Base-by-base conservation (phyloP, 2,329 filamentous ascomycete species). In the Pseudocercospora musae region DNA sequence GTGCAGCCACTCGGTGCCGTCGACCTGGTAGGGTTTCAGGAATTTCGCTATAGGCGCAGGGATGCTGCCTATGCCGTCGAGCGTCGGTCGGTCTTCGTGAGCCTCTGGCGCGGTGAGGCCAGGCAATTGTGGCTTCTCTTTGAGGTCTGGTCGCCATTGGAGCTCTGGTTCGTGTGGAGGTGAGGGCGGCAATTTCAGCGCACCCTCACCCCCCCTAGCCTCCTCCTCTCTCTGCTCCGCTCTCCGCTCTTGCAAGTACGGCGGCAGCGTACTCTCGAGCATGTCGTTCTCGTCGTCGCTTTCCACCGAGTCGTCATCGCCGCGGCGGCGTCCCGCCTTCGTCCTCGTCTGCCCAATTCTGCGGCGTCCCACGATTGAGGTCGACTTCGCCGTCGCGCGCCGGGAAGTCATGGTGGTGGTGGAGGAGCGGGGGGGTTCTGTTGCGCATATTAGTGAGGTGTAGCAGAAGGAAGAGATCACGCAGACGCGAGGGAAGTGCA, bases 31-130 rank as follows among this genome's bases (percentile, higher is more conserved):
- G 66, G 93, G 90, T 63, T 95, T 87, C 54, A 99, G 80, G 78
- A 95, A 97, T 73, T 95, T 93, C 0, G 94, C 93, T 58, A 98
- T 91, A 0, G 92, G 86, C 0, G 91, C 92, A 0, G 95, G 95
- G 42, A 99, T 92, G 3, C 92, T 73, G 0, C 93, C 94, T 0
- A 86, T 84, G 0, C 93, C 96, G 68, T 88, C 87, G 13, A 98
- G 81, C 50, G 37, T 40, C 37, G 85, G 80, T 53, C 96, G 88
- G 66, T 96, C 91, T 69, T 88, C 81, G 75, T 95, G 93, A 0
- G 82, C 80, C 13, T 63, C 58, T 33, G 85, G 89, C 0, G 90
- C 88, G 57, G 85, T 87, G 57, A 89, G 78, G 2, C 70, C 83
- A 74, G 78, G 77, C 58, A 98, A 90, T 1, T 84, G 78, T 0